phyloP scores from a whole-genome alignment of 352 stramenopile species.

The Detonula confervacea region DNA sequence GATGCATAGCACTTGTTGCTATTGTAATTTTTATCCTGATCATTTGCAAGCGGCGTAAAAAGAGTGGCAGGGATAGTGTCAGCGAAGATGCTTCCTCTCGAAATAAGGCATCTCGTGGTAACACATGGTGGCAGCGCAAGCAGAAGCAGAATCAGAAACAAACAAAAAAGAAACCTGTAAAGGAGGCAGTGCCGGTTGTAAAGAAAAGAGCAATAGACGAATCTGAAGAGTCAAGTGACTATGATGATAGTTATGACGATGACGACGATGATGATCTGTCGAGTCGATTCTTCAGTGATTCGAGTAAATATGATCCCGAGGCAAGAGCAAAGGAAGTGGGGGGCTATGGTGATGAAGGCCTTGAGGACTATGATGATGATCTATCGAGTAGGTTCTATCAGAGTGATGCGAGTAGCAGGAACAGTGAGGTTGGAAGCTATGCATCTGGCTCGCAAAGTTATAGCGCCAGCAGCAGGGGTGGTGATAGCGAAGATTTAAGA shows the following conservation, averaged over 20 bases:
- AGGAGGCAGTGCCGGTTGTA: too few species aligned
- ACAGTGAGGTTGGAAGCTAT: neutral
- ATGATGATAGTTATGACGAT: neutral
- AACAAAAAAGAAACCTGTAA: too few species aligned
- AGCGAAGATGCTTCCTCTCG: neutral
- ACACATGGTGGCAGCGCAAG: too few species aligned
- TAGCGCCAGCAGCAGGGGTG: neutral
- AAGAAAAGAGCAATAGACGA: too few species aligned
- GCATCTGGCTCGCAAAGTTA: neutral
- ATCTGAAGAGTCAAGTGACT: neutral
- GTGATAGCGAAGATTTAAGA: neutral
- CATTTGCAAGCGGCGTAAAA: neutral
- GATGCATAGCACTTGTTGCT: neutral
- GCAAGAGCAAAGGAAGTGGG: neutral
- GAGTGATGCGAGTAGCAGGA: neutral
- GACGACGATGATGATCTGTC: neutral
- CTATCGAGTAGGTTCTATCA: neutral
- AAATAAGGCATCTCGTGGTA: neutral
- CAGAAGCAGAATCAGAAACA: too few species aligned
- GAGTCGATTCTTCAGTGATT: slow-evolving; percentile 1
- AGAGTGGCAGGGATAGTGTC: neutral
- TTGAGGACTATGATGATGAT: neutral
- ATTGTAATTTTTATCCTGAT: neutral
- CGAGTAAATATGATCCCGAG: neutral
- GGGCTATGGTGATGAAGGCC: neutral